Percentiles rank a stretch among this genome's conserved stretches.
phyloP scores from a whole-genome alignment of 75 land plant species.

The Cupressus sempervirens region DNA sequence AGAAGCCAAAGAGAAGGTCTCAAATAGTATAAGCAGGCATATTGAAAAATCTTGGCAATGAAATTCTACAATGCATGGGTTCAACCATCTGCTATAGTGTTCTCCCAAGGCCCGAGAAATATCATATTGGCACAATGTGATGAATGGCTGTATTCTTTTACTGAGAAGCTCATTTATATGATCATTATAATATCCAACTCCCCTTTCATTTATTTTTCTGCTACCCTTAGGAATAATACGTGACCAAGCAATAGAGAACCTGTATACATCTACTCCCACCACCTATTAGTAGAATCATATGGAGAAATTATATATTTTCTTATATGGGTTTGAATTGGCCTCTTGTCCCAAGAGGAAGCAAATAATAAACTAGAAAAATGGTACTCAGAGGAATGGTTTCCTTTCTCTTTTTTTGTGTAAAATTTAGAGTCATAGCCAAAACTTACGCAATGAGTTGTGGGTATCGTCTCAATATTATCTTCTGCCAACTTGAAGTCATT shows the following conservation, averaged over 20 bases:
- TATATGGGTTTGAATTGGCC: slow-evolving; percentile 24
- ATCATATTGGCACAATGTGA: slow-evolving; percentile 42
- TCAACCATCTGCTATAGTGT: slow-evolving; percentile 49
- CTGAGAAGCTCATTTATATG: slow-evolving; percentile 26
- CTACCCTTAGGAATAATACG: not conserved
- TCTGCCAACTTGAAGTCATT: slow-evolving; percentile 7
- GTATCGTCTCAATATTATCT: slow-evolving; percentile 6
- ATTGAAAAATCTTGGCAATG: no score
- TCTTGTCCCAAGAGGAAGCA: slow-evolving; percentile 57
- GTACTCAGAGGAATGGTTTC: not conserved
- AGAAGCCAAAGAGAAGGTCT: no score
- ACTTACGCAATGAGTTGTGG: slow-evolving; percentile 10
- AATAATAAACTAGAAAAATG: slow-evolving; percentile 49
- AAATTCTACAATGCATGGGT: slow-evolving; percentile 26
- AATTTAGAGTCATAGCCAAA: not conserved
- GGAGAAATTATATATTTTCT: slow-evolving; percentile 50
- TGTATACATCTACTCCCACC: no score
- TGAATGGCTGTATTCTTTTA: slow-evolving; percentile 53
- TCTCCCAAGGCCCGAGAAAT: slow-evolving; percentile 53
- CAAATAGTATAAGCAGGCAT: no score
- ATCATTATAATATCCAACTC: slow-evolving; percentile 30
- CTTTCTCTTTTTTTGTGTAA: not conserved
- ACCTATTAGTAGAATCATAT: slow-evolving; percentile 58
- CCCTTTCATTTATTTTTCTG: slow-evolving; percentile 24
- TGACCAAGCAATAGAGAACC: no score